phyloP scores from a whole-genome alignment of 2,329 filamentous ascomycete species.

The Aspergillus sp. region DNA sequence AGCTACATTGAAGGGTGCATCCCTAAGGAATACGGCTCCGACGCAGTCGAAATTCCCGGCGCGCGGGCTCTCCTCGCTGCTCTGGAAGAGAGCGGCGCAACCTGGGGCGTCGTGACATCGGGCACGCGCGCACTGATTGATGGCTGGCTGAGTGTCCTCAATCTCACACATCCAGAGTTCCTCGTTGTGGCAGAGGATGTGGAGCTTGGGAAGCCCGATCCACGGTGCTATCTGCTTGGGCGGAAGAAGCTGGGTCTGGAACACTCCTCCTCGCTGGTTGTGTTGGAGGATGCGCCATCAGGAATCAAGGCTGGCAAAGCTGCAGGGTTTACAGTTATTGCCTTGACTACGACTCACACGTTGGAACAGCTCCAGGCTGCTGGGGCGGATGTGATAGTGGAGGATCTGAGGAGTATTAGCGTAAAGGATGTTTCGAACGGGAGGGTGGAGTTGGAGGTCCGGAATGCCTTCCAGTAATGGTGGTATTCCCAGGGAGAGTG shows the following conservation, averaged over 20 bases:
- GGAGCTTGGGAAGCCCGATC: conserved; percentile 72
- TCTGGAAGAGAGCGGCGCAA: conserved; percentile 62
- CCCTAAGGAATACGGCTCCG: conserved; percentile 71
- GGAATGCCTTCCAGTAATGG: conserved; percentile 51
- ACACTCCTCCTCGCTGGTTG: conserved; percentile 60
- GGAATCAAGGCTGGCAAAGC: conserved; percentile 81
- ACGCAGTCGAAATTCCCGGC: conserved; percentile 84
- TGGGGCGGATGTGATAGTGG: conserved; percentile 84
- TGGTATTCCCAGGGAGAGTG: background rate
- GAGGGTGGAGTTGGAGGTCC: conserved; percentile 67
- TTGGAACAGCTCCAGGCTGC: conserved; percentile 69
- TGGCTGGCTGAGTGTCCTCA: conserved; percentile 70
- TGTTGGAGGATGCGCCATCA: conserved; percentile 86
- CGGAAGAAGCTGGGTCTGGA: conserved; percentile 57
- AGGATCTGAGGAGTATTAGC: conserved; percentile 72
- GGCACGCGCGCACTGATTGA: conserved; percentile 65
- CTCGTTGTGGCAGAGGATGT: conserved; percentile 77
- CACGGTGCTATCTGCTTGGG: conserved; percentile 70
- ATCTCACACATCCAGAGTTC: conserved; percentile 63
- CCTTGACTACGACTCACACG: conserved; percentile 80
- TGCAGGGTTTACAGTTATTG: conserved; percentile 81
- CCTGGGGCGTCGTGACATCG: conserved; percentile 83
- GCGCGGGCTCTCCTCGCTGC: conserved; percentile 68
- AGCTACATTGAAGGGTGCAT: conserved; percentile 74
- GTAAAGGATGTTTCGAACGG: conserved; percentile 59